Base-by-base conservation (phyloP, 2,329 filamentous ascomycete genomes). In the Lachnellula occidentalis region DNA sequence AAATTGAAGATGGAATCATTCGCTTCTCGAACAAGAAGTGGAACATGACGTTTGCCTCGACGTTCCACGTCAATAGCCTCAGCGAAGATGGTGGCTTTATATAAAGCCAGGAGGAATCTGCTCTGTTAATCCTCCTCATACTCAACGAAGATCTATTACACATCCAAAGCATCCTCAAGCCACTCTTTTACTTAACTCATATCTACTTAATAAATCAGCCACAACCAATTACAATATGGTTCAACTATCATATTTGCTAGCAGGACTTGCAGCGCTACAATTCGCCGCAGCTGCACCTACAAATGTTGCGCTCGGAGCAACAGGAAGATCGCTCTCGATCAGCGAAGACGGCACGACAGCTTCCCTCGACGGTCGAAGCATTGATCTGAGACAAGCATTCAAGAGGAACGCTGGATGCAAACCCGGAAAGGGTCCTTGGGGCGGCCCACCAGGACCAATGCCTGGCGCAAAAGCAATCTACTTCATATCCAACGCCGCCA, bases 401-500 rank as follows among this genome's bases (percentile, higher is more conserved):
- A 47, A 37, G 9, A n/a, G 27, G 27, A 9, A 9, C 27, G 9
- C 27, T 31, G 27, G n/a, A 36, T 55, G n/a, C 39, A 49, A 17
- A 4, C 24, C 43, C 4, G 46, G 48, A 41, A 24, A 34, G 37
- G 15, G 50, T 21, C 21, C 39, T 15, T 24, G 45, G 17, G 51
- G 53, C 43, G 34, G 46, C 47, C 50, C 11, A 19, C 45, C 17
- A 24, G n/a, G 19, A 56, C 54, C 39, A 51, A 55, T 11, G 53
- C 57, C 31, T 11, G 15, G 37, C 37, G 15, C 41, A 4, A 66
- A 77, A 63, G 80, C 79, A 0, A 63, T 83, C 17, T 85, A 85
- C 66, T 68, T 83, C 51, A 68, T 82, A 39, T 80, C 76, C 36
- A 86, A 85, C 60, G 72, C 78, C 2, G 66, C 64, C 9, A 59